Percentiles rank a stretch among this genome's conserved stretches.
phyloP scores from a whole-genome alignment of 441 rosid genomes.

The Populus hybrid region DNA sequence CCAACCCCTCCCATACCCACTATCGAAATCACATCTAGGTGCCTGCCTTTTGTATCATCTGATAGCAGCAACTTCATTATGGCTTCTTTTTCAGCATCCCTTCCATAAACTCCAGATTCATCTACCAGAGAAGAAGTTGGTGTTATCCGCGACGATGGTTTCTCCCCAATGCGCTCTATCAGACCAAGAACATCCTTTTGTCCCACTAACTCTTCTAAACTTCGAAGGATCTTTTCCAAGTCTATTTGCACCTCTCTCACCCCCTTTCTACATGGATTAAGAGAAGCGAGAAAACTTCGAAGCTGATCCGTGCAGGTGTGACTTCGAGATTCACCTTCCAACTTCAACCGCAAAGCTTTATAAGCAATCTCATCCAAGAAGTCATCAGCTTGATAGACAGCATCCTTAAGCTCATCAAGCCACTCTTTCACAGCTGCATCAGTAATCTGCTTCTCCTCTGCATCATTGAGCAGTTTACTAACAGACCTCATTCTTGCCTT shows the following conservation, averaged over 20 bases:
- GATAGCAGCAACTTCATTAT: constrained; percentile 11
- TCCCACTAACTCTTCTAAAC: constrained; percentile 15
- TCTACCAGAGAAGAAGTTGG: constrained; percentile 15
- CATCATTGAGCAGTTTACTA: constrained; percentile 24
- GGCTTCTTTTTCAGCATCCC: constrained; percentile 21
- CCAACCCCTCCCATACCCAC: constrained; percentile 32
- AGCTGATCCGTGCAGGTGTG: not conserved
- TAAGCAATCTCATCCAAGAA: constrained; percentile 35
- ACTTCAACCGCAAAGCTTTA: not conserved
- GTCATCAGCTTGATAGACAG: constrained; percentile 33
- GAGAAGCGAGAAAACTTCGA: not conserved
- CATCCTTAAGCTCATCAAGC: constrained; percentile 1
- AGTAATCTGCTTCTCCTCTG: constrained; percentile 24
- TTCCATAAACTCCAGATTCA: constrained; percentile 17
- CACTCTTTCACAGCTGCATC: constrained; percentile 5
- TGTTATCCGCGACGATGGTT: not conserved
- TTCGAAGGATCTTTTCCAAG: constrained; percentile 7
- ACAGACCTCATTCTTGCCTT: constrained; percentile 8
- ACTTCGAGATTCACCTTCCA: constrained; percentile 1
- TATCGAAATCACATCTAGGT: constrained; percentile 23
- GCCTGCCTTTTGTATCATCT: not conserved
- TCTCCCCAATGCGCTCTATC: constrained; percentile 8
- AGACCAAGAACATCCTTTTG: constrained; percentile 20
- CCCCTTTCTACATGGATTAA: not conserved
- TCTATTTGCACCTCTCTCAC: not conserved